Conservation (phyloP, 805 yeast species). For the Hanseniaspora osmophila region DNA sequence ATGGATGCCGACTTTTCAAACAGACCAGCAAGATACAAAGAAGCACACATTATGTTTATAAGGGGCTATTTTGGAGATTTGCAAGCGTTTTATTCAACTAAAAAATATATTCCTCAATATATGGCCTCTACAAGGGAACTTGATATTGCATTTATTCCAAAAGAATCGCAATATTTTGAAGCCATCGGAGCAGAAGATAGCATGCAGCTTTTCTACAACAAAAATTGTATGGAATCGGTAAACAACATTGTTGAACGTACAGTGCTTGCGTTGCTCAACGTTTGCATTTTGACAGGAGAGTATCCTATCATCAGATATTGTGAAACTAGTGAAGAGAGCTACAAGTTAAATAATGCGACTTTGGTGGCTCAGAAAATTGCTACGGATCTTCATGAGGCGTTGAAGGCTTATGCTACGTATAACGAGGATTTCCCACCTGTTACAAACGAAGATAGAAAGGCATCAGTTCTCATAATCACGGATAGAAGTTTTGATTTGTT, state of each 20-base stretch:
- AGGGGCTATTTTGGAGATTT: slow-evolving; percentile 36
- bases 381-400: slow-evolving; percentile 45
- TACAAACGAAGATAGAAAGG: slow-evolving; percentile 29
- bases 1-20: slow-evolving; percentile 58
- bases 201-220: slow-evolving; percentile 59
- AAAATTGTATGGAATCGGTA: slow-evolving; percentile 46
- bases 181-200: slow-evolving; percentile 51
- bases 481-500: slow-evolving; percentile 76
- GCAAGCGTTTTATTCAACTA: slow-evolving; percentile 17
- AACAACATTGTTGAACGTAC: slow-evolving; percentile 41
- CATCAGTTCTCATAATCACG: slow-evolving; percentile 59
- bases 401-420: slow-evolving; percentile 63
- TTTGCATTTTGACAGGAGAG: slow-evolving; percentile 73
- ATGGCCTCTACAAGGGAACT: slow-evolving; percentile 26
- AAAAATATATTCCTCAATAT: slow-evolving; percentile 17
- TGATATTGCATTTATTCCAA: slow-evolving; percentile 42
- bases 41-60: slow-evolving; percentile 58
- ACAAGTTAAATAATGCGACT: slow-evolving; percentile 38
- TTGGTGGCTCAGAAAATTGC: slow-evolving; percentile 61
- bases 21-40: slow-evolving; percentile 56
- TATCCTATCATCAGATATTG: slow-evolving; percentile 73
- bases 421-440: slow-evolving; percentile 46
- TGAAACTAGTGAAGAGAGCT: slow-evolving; percentile 34
- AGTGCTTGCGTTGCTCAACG: slow-evolving; percentile 50
- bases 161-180: slow-evolving; percentile 52